These are phyloP conservation scores for Pelargonium nanum DNA, from an alignment of 345 rosid genomes.

Conservation along the genomic window DNA sequence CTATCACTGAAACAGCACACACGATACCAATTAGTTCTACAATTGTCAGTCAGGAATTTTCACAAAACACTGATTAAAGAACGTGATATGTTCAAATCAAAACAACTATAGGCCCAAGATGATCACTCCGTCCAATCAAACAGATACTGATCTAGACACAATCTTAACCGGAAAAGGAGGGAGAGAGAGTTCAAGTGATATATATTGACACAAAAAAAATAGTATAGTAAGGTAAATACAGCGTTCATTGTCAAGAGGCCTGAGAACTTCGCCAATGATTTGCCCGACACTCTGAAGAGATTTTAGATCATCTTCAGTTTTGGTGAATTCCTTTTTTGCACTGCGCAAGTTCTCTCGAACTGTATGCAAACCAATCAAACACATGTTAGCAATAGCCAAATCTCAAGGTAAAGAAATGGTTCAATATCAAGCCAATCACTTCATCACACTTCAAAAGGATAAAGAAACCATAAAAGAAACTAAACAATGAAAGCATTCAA, in stretches of 20 bases:
- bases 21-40: not conserved
- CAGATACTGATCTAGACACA: not conserved
- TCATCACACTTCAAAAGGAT: not conserved
- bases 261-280: conserved; percentile 94
- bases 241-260: conserved; percentile 93
- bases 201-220: not conserved
- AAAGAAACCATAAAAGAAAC: not conserved
- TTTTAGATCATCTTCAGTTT: conserved; percentile 96
- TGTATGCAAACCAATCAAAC: conserved; percentile 18
- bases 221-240: conserved; percentile 25
- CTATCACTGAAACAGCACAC: conserved; percentile 49
- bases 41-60: not conserved
- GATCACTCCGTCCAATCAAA: too few species aligned
- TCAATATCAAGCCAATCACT: not conserved
- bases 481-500: not conserved
- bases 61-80: not conserved
- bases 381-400: not conserved
- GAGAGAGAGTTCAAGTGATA: not conserved
- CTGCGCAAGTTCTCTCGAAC: conserved; percentile 72
- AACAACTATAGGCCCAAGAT: too few species aligned
- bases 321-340: conserved; percentile 87
- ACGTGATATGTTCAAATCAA: not conserved
- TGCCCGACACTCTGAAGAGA: conserved; percentile 99
- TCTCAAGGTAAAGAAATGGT: not conserved
- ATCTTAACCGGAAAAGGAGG: not conserved